These are phyloP conservation scores for Stachybotrys echinatus DNA, from an alignment of 2,329 filamentous ascomycete genomes.

Conservation along the genomic window DNA sequence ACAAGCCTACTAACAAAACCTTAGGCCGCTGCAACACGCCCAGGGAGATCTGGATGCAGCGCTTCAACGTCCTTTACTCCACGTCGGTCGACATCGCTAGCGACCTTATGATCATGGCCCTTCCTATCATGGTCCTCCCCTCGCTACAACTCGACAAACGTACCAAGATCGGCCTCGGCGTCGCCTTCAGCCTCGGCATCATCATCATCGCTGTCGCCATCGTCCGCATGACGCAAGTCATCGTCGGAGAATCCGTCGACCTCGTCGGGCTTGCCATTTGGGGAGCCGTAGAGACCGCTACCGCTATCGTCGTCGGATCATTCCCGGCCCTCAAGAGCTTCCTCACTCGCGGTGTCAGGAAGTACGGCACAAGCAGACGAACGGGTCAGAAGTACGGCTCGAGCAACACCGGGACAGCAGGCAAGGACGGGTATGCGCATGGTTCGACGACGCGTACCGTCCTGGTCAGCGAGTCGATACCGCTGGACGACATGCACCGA, in stretches of 20 bases:
- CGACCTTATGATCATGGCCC: conserved; percentile 13
- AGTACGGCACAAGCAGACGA: conserved; percentile 6
- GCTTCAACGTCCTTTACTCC: conserved; percentile 10
- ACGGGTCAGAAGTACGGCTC: neutral
- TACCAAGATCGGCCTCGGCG: conserved; percentile 11
- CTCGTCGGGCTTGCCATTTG: conserved; percentile 7
- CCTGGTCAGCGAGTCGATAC: too few species aligned
- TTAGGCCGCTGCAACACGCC: conserved; percentile 10
- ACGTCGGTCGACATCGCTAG: conserved; percentile 9
- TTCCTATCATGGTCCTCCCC: conserved; percentile 12
- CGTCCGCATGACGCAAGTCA: conserved; percentile 14
- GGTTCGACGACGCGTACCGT: too few species aligned
- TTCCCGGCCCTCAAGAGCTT: conserved; percentile 13
- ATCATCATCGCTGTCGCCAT: conserved; percentile 14
- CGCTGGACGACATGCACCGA: too few species aligned
- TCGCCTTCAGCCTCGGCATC: conserved; percentile 14
- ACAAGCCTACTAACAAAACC: neutral
- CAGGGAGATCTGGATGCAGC: conserved; percentile 5
- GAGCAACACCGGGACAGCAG: neutral
- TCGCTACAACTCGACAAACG: conserved; percentile 9
- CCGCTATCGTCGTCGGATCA: conserved; percentile 14
- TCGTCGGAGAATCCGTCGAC: conserved; percentile 10
- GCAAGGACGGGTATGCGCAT: too few species aligned
- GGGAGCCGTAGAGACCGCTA: neutral
- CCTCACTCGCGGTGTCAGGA: conserved; percentile 6